phyloP scores from a whole-genome alignment of 1,284 basidiomycete genomes.

The Testicularia cyperi region DNA sequence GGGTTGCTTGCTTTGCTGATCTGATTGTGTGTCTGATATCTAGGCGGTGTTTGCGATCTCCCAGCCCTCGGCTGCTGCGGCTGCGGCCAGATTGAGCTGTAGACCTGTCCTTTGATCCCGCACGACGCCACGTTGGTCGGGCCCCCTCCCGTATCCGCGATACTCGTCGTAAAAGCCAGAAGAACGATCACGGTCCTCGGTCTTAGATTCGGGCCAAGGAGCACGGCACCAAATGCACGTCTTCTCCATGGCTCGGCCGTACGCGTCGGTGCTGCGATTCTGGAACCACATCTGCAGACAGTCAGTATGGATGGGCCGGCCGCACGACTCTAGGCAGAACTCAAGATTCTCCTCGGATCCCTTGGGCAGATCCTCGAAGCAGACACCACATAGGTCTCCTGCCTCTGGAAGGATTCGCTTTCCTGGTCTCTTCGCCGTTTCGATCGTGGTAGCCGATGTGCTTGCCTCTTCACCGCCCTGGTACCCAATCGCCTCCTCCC shows the following conservation, averaged over 20 bases:
- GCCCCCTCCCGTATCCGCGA: constrained; percentile 28
- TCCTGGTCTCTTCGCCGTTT: neutral
- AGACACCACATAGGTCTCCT: constrained; percentile 35
- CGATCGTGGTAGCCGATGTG: neutral
- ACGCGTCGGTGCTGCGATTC: constrained; percentile 11
- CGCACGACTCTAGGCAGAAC: constrained; percentile 32
- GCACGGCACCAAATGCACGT: constrained; percentile 40
- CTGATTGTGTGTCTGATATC: no score
- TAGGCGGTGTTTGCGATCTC: no score
- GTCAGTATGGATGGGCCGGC: constrained; percentile 31
- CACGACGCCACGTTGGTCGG: constrained; percentile 7
- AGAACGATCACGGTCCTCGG: no score
- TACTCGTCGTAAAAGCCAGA: no score
- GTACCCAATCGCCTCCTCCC: constrained; percentile 24
- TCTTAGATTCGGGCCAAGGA: constrained; percentile 17
- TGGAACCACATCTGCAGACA: constrained; percentile 31
- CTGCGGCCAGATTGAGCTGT: constrained; percentile 29
- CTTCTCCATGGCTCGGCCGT: neutral
- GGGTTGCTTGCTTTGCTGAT: no score
- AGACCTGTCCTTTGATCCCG: constrained; percentile 5
- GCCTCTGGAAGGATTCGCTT: constrained; percentile 22
- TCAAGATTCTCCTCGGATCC: constrained; percentile 24
- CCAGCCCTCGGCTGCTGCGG: no score
- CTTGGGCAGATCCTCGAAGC: constrained; percentile 31
- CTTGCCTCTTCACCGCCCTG: neutral